Base-by-base conservation (phyloP, 805 yeast species). In the Metschnikowia shivogae region DNA sequence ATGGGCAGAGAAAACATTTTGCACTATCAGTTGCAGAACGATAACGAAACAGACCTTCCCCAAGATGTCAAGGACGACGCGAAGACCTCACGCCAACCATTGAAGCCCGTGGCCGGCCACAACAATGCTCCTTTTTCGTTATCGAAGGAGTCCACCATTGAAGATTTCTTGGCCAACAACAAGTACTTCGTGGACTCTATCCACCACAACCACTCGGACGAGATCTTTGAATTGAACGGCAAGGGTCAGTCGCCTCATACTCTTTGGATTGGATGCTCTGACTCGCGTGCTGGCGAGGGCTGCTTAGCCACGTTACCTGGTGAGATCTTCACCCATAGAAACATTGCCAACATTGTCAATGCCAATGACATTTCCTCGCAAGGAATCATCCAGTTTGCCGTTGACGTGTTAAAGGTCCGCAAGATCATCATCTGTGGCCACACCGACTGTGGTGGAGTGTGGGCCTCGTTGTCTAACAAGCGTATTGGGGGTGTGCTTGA, bases 101-200 rank as follows among this genome's bases (percentile, higher is more conserved):
- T 39, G 22, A 53, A 53, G 42, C 55, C 56, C 13, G 48, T 14
- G 34, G 42, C 49, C 13, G 48, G 46, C 30, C 56, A 54, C 46
- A 31, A 29, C 33, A 63, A 68, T 55, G 64, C 64, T 45, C 76
- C 76, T 4, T 79, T 78, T 59, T 66, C 72, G 1, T 65, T 81
- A 39, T 65, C 67, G 26, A 76, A 72, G 57, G 68, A 54, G 32
- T 48, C 53, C 27, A 43, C 56, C 13, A 29, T 54, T 28, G 49
- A 39, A 31, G 58, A 54, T 34, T 54, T 46, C 43, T 47, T 54
- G 45, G 56, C 50, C 39, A 54, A 54, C 52, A 54, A 54, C 49
- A 37, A 34, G 34, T 54, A 50, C 45, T 54, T 43, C 30, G 56
- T 54, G n/a, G 55, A 54, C 42, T 42, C 46, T 33, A 47, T 54